Base-by-base conservation (phyloP, 1,139 yeast genomes). In the Nakaseomyces sp. region DNA sequence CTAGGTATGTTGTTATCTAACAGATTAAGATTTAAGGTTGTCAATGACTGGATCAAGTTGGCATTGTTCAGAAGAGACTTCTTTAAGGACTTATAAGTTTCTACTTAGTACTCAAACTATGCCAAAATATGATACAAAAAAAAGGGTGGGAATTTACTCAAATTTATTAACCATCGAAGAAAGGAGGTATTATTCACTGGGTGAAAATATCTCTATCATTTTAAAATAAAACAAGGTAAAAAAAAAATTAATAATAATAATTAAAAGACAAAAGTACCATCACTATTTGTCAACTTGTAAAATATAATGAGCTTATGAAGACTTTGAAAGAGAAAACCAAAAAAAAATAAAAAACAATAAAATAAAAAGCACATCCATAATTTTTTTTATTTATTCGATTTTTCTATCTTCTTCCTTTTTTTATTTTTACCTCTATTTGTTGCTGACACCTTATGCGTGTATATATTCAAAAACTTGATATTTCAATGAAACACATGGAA, bases 1-100 rank as follows among this genome's bases (percentile, higher is more conserved):
- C 74, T 89, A 53, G 78, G 86, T 66, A 88, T 89, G 96, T 81
- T 91, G 66, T 80, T 89, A 68, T 81, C 93, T 43, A 80, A 84
- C 55, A 81, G 89, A 69, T 86, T 87, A 69, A 88, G 87, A 74
- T 73, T 85, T 53, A 77, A 86, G 68, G 95, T 89, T 48, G 72
- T 79, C 57, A 72, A 84, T 56, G 96, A 89, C 67, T 89, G 96
- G 96, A 63, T 79, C 58, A 89, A 88, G 74, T 80, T 87, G 51
- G 74, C 84, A 52, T 68, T 87, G 64, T 89, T 89, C 66, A 96
- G 95, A 53, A 85, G 97, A 71, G 96, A 88, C 68, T 76, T 68
- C 53, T 67, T 67, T 59, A 68, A 68, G 53, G 71, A 64, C 50
- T 58, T 68, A 51, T 68, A 58, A 58, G 29, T 36, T 20, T 32